Evolutionary conservation across 495 filamentous ascomycete species (phyloP), one percentile per base, ranked within the genome.

Genomic region (Parmelia sp.): DNA sequence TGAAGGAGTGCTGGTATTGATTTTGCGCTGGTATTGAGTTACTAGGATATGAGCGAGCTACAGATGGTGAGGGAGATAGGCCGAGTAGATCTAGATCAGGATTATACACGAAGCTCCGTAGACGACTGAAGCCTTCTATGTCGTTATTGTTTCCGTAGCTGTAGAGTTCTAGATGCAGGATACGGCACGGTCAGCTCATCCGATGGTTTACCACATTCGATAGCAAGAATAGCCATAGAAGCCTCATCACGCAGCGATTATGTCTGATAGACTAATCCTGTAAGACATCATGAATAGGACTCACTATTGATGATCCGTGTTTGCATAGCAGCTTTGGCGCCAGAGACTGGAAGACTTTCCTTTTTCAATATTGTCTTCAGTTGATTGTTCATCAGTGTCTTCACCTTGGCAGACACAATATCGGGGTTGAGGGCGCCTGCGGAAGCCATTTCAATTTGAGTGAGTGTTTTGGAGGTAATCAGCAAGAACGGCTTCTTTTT

Each of bases 321-420:
- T 73, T 96, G 91, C 49, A 97, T 76, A 25, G 87, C 80, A 35
- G 84, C 79, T 76, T 98, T 98, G 65, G 90, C 84, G 12, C 94
- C 94, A 35, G 84, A 88, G 45, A 90, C 86, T 40, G 80, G 77
- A 23, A 93, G 79, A 35, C 84, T 81, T 72, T 93, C 88, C 62
- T 77, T 76, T 47, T 82, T 83, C 68, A 92, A 84, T 67, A 97
- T 87, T 21, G 77, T 73, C 65, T 91, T 89, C 45, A 98, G 83
- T 59, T 88, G 82, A 36, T 80, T 80, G 73, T 92, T 92, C 65
- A 89, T 80, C 40, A 88, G 74, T 19, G 76, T 80, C 71, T 87
- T 87, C 36, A 86, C 75, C 61, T 78, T 71, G 37, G 77, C 74
- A 31, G 74, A 70, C 17, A 84, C 70, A 57, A 72, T 69, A 29